Evolutionary conservation across 768 basidiomycete species (phyloP).

Genomic region (Leucosporidium yakuticum): DNA sequence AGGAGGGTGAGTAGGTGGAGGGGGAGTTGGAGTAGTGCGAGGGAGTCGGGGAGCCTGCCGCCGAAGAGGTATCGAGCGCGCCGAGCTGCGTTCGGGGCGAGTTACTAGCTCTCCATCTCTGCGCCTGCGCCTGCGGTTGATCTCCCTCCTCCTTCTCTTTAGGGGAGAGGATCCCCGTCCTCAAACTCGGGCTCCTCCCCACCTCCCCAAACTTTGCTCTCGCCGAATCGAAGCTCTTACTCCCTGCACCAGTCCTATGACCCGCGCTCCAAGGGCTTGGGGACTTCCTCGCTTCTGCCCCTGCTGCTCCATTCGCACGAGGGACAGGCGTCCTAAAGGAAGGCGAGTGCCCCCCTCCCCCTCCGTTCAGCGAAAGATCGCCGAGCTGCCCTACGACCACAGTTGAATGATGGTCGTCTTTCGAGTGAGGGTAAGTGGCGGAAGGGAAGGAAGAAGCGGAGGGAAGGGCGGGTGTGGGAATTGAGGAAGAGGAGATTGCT

Average conservation of each 20-base stretch:
- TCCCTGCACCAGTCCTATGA: constrained; percentile 13
- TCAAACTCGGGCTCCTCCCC: constrained; percentile 10
- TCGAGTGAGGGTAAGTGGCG: constrained; percentile 3
- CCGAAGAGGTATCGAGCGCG: not conserved
- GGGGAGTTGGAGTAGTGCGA: not conserved
- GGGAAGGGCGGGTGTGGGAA: constrained; percentile 22
- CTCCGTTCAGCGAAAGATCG: too few relatives aligned
- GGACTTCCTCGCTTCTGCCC: too few relatives aligned
- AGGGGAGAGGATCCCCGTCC: not conserved
- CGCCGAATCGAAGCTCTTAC: constrained; percentile 20
- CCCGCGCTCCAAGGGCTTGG: constrained; percentile 10
- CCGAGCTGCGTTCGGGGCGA: not conserved
- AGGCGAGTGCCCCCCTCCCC: too few relatives aligned
- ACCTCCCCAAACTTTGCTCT: constrained; percentile 8
- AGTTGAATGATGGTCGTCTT: too few relatives aligned
- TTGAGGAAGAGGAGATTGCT: constrained; percentile 9
- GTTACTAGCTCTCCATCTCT: not conserved
- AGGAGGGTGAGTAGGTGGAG: not conserved
- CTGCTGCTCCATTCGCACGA: too few relatives aligned
- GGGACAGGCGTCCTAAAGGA: too few relatives aligned
- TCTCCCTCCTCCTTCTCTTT: not conserved
- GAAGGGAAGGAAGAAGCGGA: constrained; percentile 10
- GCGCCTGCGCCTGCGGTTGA: not conserved
- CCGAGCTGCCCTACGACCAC: too few relatives aligned
- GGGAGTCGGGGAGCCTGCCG: not conserved